Evolutionary conservation across 1,139 yeast genomes (phyloP), one percentile per base, ranked within the genome.

Genomic region (Candida gigantensis): DNA sequence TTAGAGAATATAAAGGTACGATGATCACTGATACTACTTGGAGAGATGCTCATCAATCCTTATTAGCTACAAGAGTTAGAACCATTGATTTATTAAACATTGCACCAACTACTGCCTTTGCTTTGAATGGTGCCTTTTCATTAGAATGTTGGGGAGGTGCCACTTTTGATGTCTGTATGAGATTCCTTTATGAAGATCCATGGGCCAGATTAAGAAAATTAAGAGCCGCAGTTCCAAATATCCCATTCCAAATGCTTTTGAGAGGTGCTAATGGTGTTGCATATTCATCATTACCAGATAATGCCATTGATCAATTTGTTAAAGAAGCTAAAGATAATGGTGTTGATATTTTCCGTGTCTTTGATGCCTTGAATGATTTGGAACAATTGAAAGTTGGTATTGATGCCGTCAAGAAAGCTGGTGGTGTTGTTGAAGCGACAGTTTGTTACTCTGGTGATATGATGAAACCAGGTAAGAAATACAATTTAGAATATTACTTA

Each of bases 141-240:
- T 73, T 92, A 39, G 99, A 92, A 71, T 92, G 97, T 72, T 92
- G 99, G 99, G 99, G 99, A 68, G 99, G 99, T 67, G 98, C 99
- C 40, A 92, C 99, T 23, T 92, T 92, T 57, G 99, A 92, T 60
- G 98, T 92, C 39, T 86, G 96, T 43, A 90, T 92, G 97, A 81
- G 98, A 66, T 94, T 94, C 75, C 76, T 92, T 55, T 90, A 90
- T 62, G 99, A 92, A 73, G 97, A 90, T 62, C 99, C 99, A 50
- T 92, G 99, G 99, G 95, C 79, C 42, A 81, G 99, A 66, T 77
- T 92, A 60, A 81, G 96, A 65, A 76, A 81, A 63, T 73, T 92
- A 61, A 80, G 98, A 66, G 77, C 77, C 54, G 77, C 84, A 41
- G 98, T 94, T 42, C 99, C 99, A 57, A 94, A 92, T 70, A 89